A percentile compares a stretch with the other conserved stretches of the same genome.
Conservation (phyloP, 2,329 filamentous ascomycete species). For the Trichoderma aggressivum region DNA sequence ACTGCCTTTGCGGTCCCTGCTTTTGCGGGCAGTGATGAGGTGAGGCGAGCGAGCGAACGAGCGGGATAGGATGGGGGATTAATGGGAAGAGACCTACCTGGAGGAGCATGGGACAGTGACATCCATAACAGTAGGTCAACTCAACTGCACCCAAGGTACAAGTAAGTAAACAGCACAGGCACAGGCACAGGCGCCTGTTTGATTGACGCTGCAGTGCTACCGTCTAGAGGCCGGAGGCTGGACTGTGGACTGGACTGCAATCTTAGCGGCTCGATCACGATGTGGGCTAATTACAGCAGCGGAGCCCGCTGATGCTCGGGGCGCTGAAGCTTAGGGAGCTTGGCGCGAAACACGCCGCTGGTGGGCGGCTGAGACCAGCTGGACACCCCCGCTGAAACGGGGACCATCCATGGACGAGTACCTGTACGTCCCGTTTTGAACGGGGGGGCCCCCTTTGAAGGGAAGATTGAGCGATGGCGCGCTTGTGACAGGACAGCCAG, state of each 20-base stretch:
- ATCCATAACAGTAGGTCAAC: too few relatives aligned
- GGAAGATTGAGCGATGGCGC: conserved; percentile 4
- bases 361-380: conserved; percentile 15
- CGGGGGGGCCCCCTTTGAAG: neutral
- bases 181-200: neutral
- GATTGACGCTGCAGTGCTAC: neutral
- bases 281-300: conserved; percentile 7
- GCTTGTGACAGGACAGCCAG: neutral
- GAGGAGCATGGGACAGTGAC: neutral
- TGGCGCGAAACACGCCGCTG: conserved; percentile 13
- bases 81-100: neutral
- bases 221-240: too few relatives aligned
- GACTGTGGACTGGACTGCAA: neutral
- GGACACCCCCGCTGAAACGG: conserved; percentile 14
- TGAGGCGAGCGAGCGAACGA: neutral
- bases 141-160: too few relatives aligned
- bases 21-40: neutral
- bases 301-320: conserved; percentile 10
- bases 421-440: conserved; percentile 11
- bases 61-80: neutral
- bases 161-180: neutral
- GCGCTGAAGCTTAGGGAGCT: conserved; percentile 15
- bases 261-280: conserved; percentile 14
- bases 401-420: too few relatives aligned
- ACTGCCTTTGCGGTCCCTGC: conserved; percentile 11